Conservation (phyloP, 2,329 filamentous ascomycete species). For the Orbilia oligospora region DNA sequence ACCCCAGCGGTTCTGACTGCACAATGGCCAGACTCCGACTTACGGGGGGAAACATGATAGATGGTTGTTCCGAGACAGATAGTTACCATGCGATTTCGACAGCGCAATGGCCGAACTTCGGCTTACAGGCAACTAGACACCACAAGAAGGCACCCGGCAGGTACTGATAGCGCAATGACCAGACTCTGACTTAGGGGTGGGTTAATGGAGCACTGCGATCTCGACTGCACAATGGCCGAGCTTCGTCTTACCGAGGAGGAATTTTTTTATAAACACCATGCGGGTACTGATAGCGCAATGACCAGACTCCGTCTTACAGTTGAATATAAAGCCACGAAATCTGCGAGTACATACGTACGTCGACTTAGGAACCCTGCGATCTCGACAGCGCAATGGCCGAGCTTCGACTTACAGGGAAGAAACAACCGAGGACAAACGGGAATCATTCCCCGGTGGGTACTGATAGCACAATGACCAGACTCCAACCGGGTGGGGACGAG, state of each 20-base stretch:
- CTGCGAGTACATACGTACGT: background rate
- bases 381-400: background rate
- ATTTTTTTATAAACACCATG: too few species aligned
- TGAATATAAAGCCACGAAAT: background rate
- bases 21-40: background rate
- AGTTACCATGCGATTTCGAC: slow-evolving; percentile 6
- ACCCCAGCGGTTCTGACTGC: background rate
- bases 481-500: background rate
- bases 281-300: background rate
- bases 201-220: slow-evolving; percentile 1
- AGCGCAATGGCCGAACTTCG: slow-evolving; percentile 17
- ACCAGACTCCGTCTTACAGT: background rate
- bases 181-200: background rate
- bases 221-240: slow-evolving; percentile 2
- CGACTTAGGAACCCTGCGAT: background rate
- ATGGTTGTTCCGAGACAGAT: background rate
- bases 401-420: background rate
- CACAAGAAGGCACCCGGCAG: background rate
- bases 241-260: background rate
- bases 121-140: background rate
- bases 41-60: background rate
- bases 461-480: slow-evolving; percentile 11
- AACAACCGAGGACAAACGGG: background rate
- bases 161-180: slow-evolving; percentile 11
- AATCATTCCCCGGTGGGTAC: background rate